Base-by-base conservation (phyloP, 2,329 filamentous ascomycete species). In the Apiospora phragmitis region DNA sequence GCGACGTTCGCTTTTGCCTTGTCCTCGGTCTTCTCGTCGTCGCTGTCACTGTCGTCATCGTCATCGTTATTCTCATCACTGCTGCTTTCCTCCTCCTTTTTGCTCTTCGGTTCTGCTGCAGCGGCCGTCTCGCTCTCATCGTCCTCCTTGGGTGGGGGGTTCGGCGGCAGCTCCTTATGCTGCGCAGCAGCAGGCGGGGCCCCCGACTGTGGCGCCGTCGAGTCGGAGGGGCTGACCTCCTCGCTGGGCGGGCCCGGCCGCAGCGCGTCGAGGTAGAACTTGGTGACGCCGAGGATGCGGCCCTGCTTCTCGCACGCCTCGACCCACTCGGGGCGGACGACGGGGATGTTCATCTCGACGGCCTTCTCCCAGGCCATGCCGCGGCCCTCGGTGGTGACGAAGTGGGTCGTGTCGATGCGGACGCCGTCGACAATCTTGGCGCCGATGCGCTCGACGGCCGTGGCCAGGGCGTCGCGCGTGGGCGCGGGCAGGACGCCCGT, bases 321-420 rank as follows among this genome's bases (percentile, higher is more conserved):
- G 41, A 99, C 89, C 96, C 96, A 99, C 81, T 99, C 96, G 26
- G 96, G 96, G 49, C 96, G 90, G 29, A 99, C 96, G 14, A 99
- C 94, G 9, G 96, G 96, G 69, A 99, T 97, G 81, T 98, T 99
- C 89, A 95, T 97, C 85, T 98, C 95, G 41, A 95, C 92, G 0
- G 96, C 96, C 85, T 96, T 97, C 83, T 99, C 96, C 96, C 96
- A 99, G 16, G 92, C 88, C 68, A 93, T 88, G 42, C 96, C 96
- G 70, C 95, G 87, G 41, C 95, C 95, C 81, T 99, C 96, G 12
- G 94, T 97, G 73, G 95, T 98, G 71, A 99, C 94, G 80, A 99
- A 99, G 83, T 99, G 96, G 21, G 96, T 99, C 0, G 96, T 99
- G 80, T 99, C 96, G 79, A 99, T 98, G 77, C 95, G 90, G 68